phyloP scores from a whole-genome alignment of 2,329 filamentous ascomycete genomes.

The Nannizziopsis barbatae region DNA sequence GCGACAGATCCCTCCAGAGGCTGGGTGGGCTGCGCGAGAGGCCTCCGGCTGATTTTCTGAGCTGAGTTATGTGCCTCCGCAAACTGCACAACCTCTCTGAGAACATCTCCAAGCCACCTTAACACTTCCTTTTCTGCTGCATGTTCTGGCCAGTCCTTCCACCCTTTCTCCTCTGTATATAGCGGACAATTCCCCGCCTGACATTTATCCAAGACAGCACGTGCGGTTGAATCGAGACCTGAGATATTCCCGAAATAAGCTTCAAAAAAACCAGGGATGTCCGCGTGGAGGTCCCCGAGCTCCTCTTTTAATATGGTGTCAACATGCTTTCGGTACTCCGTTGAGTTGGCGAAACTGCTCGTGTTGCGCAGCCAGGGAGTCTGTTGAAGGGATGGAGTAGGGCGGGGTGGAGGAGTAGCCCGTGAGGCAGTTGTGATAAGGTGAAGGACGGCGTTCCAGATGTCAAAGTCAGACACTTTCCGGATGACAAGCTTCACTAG shows the following conservation, averaged over 20 bases:
- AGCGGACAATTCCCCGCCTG: background rate
- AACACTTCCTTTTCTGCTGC: background rate
- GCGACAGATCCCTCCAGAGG: background rate
- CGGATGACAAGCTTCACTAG: constrained; percentile 10
- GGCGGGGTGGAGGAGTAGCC: constrained; percentile 17
- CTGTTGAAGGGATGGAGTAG: constrained; percentile 16
- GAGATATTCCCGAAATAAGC: constrained; percentile 18
- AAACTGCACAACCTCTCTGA: background rate
- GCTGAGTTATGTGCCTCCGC: background rate
- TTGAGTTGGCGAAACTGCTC: constrained; percentile 23
- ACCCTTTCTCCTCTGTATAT: constrained; percentile 5
- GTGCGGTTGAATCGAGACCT: constrained; percentile 11
- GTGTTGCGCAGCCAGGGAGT: constrained; percentile 22
- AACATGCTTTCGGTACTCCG: constrained; percentile 21
- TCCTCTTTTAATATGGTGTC: constrained; percentile 21
- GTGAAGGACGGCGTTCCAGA: constrained; percentile 6
- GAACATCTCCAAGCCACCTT: background rate
- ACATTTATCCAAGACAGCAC: background rate
- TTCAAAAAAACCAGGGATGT: constrained; percentile 18
- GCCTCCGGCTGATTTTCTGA: constrained; percentile 2
- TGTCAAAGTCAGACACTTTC: constrained; percentile 1
- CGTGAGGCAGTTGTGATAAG: constrained; percentile 3
- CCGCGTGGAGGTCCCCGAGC: constrained; percentile 17
- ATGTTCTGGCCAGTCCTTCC: constrained; percentile 1
- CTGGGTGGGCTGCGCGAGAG: background rate